Conservation (phyloP, 2,329 filamentous ascomycete species). For the Biscogniauxia sp. region DNA sequence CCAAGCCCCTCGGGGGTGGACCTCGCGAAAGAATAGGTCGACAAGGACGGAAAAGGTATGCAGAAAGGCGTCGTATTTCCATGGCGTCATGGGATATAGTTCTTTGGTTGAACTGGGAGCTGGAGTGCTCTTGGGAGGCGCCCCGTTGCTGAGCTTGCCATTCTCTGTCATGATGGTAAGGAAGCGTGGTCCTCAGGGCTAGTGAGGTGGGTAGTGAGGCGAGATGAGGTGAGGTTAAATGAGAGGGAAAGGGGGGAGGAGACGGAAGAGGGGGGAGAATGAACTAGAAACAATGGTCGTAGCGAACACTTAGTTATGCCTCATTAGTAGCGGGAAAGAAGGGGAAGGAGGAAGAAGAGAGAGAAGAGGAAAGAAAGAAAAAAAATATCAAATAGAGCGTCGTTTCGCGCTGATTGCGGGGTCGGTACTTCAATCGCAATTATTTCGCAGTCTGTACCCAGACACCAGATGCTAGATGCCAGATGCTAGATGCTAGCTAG, state of each 20-base stretch:
- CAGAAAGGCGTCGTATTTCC: constrained; percentile 75
- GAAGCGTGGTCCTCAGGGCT: not conserved
- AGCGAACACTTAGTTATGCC: not conserved
- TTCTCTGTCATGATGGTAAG: constrained; percentile 22
- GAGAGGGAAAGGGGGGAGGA: not conserved
- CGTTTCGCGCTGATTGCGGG: not conserved
- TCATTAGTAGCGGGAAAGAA: not conserved
- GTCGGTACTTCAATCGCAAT: not conserved
- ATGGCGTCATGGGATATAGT: constrained; percentile 67
- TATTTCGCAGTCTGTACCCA: not conserved
- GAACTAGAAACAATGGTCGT: not conserved
- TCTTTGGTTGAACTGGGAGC: constrained; percentile 43
- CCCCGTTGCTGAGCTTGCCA: constrained; percentile 16
- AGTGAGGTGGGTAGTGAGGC: not conserved
- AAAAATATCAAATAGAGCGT: not conserved
- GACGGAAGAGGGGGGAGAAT: not conserved
- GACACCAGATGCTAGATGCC: no score
- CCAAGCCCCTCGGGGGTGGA: constrained; percentile 93
- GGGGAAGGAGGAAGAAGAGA: not conserved
- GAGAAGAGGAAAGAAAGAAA: not conserved
- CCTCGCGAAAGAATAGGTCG: constrained; percentile 97
- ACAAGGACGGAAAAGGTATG: constrained; percentile 79
- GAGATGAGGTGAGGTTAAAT: not conserved
- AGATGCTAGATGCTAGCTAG: no score
- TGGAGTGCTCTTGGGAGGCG: constrained; percentile 10